phyloP scores from a whole-genome alignment of 2,329 filamentous ascomycete genomes.

The Achaetomium macrosporum region DNA sequence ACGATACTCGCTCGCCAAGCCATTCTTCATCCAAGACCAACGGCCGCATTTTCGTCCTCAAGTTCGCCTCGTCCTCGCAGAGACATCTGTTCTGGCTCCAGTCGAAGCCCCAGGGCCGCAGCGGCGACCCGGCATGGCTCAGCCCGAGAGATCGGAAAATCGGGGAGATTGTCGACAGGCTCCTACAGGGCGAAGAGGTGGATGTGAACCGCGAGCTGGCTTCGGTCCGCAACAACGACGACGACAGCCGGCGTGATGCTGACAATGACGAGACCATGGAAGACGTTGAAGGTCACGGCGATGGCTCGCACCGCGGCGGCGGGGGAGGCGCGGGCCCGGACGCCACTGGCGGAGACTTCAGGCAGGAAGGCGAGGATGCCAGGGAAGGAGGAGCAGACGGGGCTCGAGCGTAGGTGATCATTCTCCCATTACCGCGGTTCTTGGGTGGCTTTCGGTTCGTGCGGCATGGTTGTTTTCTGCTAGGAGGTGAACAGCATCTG shows the following conservation, averaged over 20 bases:
- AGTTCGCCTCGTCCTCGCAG: conserved; percentile 87
- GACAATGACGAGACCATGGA: conserved; percentile 73
- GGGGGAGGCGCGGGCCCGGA: conserved; percentile 75
- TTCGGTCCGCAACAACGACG: conserved; percentile 54
- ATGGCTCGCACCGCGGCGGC: conserved; percentile 51
- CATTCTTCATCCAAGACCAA: conserved; percentile 62
- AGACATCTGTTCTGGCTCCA: conserved; percentile 96
- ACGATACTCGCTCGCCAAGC: conserved; percentile 55
- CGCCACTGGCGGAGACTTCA: conserved; percentile 85
- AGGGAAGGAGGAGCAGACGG: conserved; percentile 94
- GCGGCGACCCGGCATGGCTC: conserved; percentile 68
- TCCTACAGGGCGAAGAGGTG: conserved; percentile 85
- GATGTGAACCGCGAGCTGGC: conserved; percentile 70
- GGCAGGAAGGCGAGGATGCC: conserved; percentile 81
- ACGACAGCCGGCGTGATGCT: conserved; percentile 34
- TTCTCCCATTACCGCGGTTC: conserved; percentile 26
- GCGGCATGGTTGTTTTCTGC: not conserved
- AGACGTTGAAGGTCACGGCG: conserved; percentile 63
- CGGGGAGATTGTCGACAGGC: conserved; percentile 75
- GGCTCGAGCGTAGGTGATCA: conserved; percentile 93
- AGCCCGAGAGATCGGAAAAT: conserved; percentile 82
- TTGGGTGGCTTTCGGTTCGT: conserved; percentile 8
- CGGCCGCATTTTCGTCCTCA: conserved; percentile 87
- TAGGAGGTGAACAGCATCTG: conserved; percentile 10
- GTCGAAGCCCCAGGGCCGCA: conserved; percentile 71